Evolutionary conservation across 2,329 filamentous ascomycete species (phyloP).

Genomic region (Plenodomus lindquistii): DNA sequence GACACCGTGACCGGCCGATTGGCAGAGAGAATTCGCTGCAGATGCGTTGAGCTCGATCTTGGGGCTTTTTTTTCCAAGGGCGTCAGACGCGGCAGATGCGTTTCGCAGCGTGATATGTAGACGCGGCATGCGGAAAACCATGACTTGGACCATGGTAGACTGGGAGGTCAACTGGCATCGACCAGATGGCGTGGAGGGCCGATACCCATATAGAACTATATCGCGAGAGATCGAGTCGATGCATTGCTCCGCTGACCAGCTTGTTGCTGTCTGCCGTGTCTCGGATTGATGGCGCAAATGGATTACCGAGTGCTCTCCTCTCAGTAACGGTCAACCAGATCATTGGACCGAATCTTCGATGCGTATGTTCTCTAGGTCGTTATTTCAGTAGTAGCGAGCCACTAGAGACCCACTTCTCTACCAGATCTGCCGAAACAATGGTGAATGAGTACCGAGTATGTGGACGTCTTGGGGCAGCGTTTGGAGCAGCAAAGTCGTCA

Average conservation of each 20-base stretch:
- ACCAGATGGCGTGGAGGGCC: neutral
- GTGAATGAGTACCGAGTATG: neutral
- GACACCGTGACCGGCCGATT: constrained; percentile 8
- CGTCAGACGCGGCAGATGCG: neutral
- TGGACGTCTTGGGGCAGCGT: neutral
- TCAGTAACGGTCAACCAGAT: neutral
- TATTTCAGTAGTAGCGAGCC: neutral
- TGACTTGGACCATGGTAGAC: neutral
- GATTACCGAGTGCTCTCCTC: neutral
- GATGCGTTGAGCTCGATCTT: neutral
- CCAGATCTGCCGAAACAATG: neutral
- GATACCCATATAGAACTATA: no score
- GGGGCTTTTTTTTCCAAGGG: neutral
- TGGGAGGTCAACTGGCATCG: neutral
- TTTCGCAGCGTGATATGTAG: neutral
- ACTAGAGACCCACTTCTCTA: neutral
- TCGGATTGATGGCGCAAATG: neutral
- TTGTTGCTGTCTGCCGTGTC: neutral
- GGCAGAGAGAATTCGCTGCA: constrained; percentile 1
- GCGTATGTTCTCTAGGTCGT: neutral
- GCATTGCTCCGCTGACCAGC: no score
- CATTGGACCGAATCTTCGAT: neutral
- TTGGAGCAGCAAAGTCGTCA: neutral
- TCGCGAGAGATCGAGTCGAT: neutral
- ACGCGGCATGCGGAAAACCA: neutral